Evolutionary conservation across 495 filamentous ascomycete species (phyloP).

Genomic region (Aspergillus ostianus): DNA sequence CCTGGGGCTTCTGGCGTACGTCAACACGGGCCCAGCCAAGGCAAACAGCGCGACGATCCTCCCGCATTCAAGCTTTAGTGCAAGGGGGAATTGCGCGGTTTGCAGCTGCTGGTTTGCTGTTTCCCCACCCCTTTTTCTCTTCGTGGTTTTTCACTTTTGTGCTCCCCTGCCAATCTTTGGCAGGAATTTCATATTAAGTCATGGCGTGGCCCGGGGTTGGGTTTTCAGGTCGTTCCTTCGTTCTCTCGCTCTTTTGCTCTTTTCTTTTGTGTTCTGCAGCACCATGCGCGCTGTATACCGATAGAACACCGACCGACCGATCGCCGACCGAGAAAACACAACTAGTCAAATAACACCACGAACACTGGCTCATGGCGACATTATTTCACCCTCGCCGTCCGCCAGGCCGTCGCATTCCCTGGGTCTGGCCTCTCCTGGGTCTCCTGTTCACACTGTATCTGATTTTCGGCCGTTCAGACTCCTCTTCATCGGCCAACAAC

Average conservation of each 20-base stretch:
- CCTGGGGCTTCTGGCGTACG: neutral
- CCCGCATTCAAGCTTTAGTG: neutral
- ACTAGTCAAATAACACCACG: no score
- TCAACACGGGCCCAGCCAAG: neutral
- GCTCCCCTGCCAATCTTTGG: neutral
- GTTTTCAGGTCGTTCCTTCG: no score
- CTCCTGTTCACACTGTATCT: constrained; percentile 1
- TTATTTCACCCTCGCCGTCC: constrained; percentile 1
- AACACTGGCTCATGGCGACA: neutral
- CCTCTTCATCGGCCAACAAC: neutral
- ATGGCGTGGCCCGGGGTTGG: neutral
- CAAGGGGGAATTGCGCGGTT: neutral
- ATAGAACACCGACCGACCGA: neutral
- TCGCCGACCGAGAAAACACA: neutral
- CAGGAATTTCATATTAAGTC: neutral
- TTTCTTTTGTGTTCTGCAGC: no score
- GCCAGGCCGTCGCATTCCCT: constrained; percentile 4
- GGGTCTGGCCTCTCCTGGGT: constrained; percentile 4
- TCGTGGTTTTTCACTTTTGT: no score
- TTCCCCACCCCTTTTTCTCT: neutral
- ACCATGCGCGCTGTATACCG: neutral
- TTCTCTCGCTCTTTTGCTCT: no score
- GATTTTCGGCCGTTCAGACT: neutral
- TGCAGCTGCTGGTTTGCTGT: neutral
- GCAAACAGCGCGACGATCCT: neutral